A percentile compares a stretch with the other conserved stretches of the same genome.
phyloP scores from a whole-genome alignment of 2,329 filamentous ascomycete species.

The Beauveria caledonica region DNA sequence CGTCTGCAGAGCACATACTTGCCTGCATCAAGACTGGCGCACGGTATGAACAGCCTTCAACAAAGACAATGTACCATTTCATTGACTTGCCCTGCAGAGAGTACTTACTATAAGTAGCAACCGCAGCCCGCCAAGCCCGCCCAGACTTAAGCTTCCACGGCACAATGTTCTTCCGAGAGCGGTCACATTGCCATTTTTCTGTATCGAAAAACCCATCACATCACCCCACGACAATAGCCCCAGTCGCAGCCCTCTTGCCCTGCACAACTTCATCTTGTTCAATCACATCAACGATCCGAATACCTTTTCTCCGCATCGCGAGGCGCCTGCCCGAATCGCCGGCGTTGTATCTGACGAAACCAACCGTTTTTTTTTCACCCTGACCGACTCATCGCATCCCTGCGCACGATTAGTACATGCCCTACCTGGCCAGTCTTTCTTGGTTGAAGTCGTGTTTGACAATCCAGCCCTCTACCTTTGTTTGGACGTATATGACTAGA shows the following conservation, averaged over 20 bases:
- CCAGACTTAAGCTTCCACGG: not conserved
- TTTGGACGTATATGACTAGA: constrained; percentile 7
- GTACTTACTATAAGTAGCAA: not conserved
- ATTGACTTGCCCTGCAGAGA: not conserved
- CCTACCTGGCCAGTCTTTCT: not conserved
- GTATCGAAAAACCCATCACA: not conserved
- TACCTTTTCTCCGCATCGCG: not conserved
- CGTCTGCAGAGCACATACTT: no score
- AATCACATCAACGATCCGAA: not conserved
- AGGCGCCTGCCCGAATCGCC: not conserved
- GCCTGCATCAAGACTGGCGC: no score
- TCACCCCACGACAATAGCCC: not conserved
- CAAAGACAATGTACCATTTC: no score
- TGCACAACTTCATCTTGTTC: not conserved
- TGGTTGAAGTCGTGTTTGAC: not conserved
- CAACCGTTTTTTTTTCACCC: no score
- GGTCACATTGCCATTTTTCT: constrained; percentile 7
- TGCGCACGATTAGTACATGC: constrained; percentile 4
- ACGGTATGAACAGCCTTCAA: no score
- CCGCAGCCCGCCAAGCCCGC: not conserved
- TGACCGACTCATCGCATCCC: not conserved
- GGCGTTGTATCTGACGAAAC: not conserved
- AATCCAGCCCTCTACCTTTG: not conserved
- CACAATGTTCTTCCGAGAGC: constrained; percentile 3
- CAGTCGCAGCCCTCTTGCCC: not conserved